These are phyloP conservation scores for Diospyros lotus DNA, from an alignment of 148 eudicot species.

Conservation along the genomic window DNA sequence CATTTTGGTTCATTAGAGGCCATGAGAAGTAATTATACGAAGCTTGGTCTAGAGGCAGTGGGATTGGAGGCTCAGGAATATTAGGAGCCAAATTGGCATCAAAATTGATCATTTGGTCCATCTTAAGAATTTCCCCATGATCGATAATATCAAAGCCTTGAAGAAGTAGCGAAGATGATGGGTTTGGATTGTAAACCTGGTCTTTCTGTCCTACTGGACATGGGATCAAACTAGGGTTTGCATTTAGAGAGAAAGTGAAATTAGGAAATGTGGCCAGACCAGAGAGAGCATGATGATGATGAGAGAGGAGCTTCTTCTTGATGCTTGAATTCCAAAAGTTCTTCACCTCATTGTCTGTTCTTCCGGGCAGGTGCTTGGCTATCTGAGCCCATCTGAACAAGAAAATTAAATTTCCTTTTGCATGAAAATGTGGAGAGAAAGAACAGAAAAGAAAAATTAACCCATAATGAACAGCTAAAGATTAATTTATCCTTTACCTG, in stretches of 20 bases:
- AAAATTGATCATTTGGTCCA: background rate
- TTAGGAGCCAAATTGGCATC: slow-evolving; percentile 9
- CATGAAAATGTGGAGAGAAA: background rate
- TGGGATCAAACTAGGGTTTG: slow-evolving; percentile 24
- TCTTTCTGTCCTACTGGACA: slow-evolving; percentile 8
- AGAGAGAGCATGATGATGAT: slow-evolving; percentile 15
- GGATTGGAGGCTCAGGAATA: slow-evolving; percentile 1
- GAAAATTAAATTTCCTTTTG: background rate
- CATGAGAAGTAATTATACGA: slow-evolving; percentile 16
- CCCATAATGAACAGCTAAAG: too few species aligned
- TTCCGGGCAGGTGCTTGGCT: slow-evolving; percentile 82
- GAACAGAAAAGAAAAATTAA: background rate
- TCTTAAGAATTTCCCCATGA: background rate
- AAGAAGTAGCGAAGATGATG: slow-evolving; percentile 9
- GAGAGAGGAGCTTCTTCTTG: slow-evolving; percentile 69
- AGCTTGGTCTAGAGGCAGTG: slow-evolving; percentile 13
- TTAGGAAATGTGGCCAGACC: slow-evolving; percentile 22
- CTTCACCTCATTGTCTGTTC: slow-evolving; percentile 96
- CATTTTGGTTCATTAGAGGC: slow-evolving; percentile 6
- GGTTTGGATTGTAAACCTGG: slow-evolving; percentile 7
- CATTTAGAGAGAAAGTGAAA: slow-evolving; percentile 10
- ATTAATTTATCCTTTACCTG: slow-evolving; percentile 29
- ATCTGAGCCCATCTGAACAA: slow-evolving; percentile 81
- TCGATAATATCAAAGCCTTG: slow-evolving; percentile 17
- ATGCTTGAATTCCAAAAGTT: slow-evolving; percentile 94